Evolutionary conservation across 2,329 filamentous ascomycete species (phyloP).

Genomic region (Neonectria punicea): DNA sequence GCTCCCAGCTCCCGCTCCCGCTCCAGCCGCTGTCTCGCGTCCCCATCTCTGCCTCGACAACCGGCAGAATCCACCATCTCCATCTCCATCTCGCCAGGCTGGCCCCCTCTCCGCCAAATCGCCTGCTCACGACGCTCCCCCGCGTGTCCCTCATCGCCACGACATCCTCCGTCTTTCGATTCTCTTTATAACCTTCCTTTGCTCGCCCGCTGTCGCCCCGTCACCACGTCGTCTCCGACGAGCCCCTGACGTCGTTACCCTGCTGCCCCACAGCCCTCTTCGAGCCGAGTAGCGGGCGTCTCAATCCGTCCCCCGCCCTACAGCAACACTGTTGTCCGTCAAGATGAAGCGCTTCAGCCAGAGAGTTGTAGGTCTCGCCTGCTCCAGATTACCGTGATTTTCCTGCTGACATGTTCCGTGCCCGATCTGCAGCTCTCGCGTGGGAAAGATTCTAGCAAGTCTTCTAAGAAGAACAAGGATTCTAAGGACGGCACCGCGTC

Average conservation of each 20-base stretch:
- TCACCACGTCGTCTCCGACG: conserved; percentile 36
- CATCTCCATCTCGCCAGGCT: conserved; percentile 32
- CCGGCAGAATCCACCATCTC: conserved; percentile 28
- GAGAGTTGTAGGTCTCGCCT: conserved; percentile 81
- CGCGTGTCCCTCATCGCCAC: conserved; percentile 30
- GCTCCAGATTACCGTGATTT: neutral
- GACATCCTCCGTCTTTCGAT: conserved; percentile 26
- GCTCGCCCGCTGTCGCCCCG: conserved; percentile 29
- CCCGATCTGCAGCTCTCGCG: conserved; percentile 78
- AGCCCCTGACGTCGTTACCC: conserved; percentile 47
- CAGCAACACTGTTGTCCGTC: conserved; percentile 47
- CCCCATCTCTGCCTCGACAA: conserved; percentile 29
- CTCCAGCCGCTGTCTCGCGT: conserved; percentile 25
- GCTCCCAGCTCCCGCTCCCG: conserved; percentile 29
- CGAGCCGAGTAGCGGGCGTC: conserved; percentile 42
- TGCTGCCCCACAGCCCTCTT: conserved; percentile 44
- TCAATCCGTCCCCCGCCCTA: conserved; percentile 41
- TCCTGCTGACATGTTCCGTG: conserved; percentile 30
- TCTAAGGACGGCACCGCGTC: conserved; percentile 82
- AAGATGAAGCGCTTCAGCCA: conserved; percentile 98
- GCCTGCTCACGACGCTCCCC: conserved; percentile 29
- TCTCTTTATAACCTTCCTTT: conserved; percentile 19
- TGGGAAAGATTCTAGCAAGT: conserved; percentile 88
- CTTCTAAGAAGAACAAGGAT: conserved; percentile 79
- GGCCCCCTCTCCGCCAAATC: conserved; percentile 35